Evolutionary conservation across 2,329 filamentous ascomycete genomes (phyloP).

Genomic region (Phaeosphaeria sp.): DNA sequence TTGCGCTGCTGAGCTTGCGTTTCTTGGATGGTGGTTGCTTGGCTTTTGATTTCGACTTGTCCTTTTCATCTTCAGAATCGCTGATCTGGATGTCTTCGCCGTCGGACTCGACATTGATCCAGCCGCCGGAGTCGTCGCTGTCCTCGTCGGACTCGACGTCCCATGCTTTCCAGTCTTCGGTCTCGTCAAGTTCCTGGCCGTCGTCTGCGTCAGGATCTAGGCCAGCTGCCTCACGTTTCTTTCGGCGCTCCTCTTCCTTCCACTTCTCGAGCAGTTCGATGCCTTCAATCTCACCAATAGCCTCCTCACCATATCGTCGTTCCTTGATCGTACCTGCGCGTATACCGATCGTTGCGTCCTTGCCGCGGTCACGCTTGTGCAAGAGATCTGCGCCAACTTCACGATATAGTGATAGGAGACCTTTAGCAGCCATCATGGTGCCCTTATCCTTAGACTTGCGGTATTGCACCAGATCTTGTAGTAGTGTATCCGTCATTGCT

Average conservation of each 20-base stretch:
- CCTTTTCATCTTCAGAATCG: constrained; percentile 74
- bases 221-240: constrained; percentile 73
- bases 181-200: constrained; percentile 66
- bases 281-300: constrained; percentile 85
- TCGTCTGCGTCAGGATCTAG: constrained; percentile 66
- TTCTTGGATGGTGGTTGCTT: constrained; percentile 68
- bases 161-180: constrained; percentile 64
- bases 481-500: constrained; percentile 94
- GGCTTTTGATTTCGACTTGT: constrained; percentile 41
- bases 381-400: constrained; percentile 90
- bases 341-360: constrained; percentile 84
- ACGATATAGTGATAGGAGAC: constrained; percentile 86
- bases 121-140: constrained; percentile 79
- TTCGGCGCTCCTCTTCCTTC: constrained; percentile 87
- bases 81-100: constrained; percentile 75
- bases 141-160: constrained; percentile 65
- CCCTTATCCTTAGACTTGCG: constrained; percentile 98
- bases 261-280: constrained; percentile 89
- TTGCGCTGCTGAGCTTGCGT: constrained; percentile 60
- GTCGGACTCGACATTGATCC: constrained; percentile 89
- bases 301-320: constrained; percentile 82
- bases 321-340: constrained; percentile 77
- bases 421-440: constrained; percentile 98
- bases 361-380: constrained; percentile 87
- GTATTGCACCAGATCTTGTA: constrained; percentile 90